Percentiles rank a stretch among this genome's conserved stretches.
These are phyloP conservation scores for Psilocybe cyanescens DNA, from an alignment of 768 basidiomycete species.

Conservation along the genomic window DNA sequence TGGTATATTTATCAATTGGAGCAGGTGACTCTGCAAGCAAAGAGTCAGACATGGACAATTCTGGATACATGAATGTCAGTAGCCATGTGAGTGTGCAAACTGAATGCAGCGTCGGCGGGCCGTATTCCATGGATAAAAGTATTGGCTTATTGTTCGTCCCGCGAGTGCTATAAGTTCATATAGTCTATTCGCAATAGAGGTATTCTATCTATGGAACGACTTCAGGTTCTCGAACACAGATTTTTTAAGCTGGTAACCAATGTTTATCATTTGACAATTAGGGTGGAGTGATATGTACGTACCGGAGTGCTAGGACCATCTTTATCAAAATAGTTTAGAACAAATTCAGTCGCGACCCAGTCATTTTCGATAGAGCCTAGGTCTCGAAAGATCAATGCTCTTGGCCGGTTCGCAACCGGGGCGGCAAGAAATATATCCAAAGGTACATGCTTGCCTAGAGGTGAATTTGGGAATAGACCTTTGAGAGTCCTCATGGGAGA, in stretches of 20 bases:
- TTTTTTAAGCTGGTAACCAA: constrained; percentile 48
- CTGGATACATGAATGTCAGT: neutral
- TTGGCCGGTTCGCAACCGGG: constrained; percentile 53
- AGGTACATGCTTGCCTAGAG: constrained; percentile 66
- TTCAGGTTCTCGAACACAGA: constrained; percentile 47
- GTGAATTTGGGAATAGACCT: constrained; percentile 73
- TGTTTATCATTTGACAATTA: neutral
- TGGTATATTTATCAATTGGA: neutral
- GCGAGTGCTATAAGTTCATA: constrained; percentile 27
- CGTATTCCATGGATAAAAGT: neutral
- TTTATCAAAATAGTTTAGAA: constrained; percentile 77
- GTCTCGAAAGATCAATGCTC: constrained; percentile 69
- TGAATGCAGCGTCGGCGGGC: constrained; percentile 1
- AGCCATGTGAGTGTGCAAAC: neutral
- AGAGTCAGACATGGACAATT: neutral
- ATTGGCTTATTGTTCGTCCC: neutral
- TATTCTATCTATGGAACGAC: constrained; percentile 6
- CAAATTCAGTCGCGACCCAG: constrained; percentile 77
- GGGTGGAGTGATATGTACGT: constrained; percentile 28
- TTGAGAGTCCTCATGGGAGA: constrained; percentile 75
- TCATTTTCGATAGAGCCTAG: constrained; percentile 72
- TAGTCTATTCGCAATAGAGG: constrained; percentile 9
- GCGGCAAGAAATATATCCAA: constrained; percentile 72
- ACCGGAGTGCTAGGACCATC: constrained; percentile 74
- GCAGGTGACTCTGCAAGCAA: neutral